Percentiles rank a stretch among this genome's conserved stretches.
phyloP scores from a whole-genome alignment of 495 filamentous ascomycete genomes.

The Xylaria telfairii region DNA sequence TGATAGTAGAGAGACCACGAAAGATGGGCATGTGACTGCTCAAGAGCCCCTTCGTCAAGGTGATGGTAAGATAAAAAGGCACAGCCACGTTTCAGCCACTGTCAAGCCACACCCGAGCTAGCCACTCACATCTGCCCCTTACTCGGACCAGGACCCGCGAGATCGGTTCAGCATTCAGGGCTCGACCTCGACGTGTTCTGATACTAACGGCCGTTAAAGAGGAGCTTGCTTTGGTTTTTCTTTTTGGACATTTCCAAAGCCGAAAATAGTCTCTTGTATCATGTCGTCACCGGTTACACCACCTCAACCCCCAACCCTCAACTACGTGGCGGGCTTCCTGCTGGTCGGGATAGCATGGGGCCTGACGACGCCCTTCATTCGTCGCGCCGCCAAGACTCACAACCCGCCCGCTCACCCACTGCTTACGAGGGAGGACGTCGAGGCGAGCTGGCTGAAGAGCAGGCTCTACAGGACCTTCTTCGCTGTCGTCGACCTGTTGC shows the following conservation, averaged over 20 bases:
- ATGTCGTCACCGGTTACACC: slow-evolving; percentile 35
- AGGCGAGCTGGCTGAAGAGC: slow-evolving; percentile 57
- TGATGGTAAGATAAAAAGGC: neutral
- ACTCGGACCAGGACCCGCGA: neutral
- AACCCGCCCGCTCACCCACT: slow-evolving; percentile 58
- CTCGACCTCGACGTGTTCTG: slow-evolving; percentile 5
- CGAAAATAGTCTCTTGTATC: neutral
- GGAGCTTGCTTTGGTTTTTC: neutral
- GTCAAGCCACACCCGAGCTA: neutral
- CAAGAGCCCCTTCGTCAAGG: neutral
- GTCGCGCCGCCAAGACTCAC: slow-evolving; percentile 66
- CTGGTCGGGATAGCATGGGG: slow-evolving; percentile 91
- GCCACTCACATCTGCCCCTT: neutral
- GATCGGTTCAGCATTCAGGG: neutral
- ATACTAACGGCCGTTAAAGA: neutral
- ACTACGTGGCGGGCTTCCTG: slow-evolving; percentile 86
- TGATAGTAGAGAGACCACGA: neutral
- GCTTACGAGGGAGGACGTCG: slow-evolving; percentile 47
- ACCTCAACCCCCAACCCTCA: slow-evolving; percentile 66
- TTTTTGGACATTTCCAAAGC: neutral
- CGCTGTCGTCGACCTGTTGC: slow-evolving; percentile 77
- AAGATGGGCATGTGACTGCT: neutral
- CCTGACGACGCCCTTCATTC: slow-evolving; percentile 75
- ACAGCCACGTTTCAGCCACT: neutral
- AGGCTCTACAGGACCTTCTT: slow-evolving; percentile 66